phyloP scores from a whole-genome alignment of 129 eudicot genomes.

The Ambrosia trifida region DNA sequence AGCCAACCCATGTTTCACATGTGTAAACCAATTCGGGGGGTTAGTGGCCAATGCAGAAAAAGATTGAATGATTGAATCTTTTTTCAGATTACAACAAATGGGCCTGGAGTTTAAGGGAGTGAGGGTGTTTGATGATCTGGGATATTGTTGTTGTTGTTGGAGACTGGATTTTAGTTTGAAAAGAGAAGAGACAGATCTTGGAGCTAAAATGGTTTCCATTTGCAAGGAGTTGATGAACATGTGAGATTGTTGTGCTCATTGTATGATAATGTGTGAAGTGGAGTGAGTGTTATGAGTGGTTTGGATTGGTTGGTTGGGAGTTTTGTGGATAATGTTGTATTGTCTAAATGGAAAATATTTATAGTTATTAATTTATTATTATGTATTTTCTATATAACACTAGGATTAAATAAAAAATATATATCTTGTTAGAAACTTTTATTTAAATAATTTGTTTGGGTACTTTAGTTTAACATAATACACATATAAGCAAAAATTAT shows the following conservation, averaged over 20 bases:
- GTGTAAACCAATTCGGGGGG: constrained; percentile 47
- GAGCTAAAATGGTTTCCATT: constrained; percentile 95
- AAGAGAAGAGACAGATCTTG: constrained; percentile 64
- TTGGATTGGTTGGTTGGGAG: constrained; percentile 48
- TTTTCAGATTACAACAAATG: constrained; percentile 59
- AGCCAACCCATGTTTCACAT: constrained; percentile 76
- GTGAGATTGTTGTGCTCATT: constrained; percentile 25
- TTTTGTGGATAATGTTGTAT: constrained; percentile 60
- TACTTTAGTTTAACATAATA: no score
- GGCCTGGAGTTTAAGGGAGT: constrained; percentile 44
- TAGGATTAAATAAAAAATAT: no score
- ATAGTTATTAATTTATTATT: no score
- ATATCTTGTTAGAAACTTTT: no score
- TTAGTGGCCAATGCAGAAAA: constrained; percentile 43
- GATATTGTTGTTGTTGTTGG: constrained; percentile 30
- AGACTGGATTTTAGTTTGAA: constrained; percentile 49
- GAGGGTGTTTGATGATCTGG: constrained; percentile 45
- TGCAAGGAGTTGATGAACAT: constrained; percentile 28
- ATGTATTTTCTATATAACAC: no score
- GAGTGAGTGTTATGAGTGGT: constrained; percentile 43
- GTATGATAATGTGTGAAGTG: constrained; percentile 20
- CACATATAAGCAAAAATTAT: no score
- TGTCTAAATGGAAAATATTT: constrained; percentile 6
- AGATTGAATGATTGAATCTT: constrained; percentile 33
- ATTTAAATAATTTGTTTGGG: no score